A percentile compares a stretch with the other conserved stretches of the same genome.
Conservation (phyloP, 2,329 filamentous ascomycete genomes). For the Drechslerella stenobrocha region DNA sequence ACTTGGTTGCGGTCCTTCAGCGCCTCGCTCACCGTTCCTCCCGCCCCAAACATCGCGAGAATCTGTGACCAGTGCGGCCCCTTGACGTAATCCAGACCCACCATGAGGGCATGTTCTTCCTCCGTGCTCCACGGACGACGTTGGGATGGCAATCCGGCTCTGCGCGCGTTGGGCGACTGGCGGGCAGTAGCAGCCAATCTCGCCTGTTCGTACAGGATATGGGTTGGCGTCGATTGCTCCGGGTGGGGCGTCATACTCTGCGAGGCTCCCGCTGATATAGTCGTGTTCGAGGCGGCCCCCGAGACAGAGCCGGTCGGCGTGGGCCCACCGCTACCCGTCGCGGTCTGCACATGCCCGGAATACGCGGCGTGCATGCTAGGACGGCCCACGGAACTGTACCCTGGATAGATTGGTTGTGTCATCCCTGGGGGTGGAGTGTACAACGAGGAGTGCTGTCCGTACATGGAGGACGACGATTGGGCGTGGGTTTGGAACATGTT, state of each 20-base stretch:
- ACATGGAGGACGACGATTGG: constrained; percentile 20
- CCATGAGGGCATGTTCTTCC: constrained; percentile 87
- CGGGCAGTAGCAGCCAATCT: constrained; percentile 63
- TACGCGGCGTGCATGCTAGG: constrained; percentile 30
- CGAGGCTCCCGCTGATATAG: constrained; percentile 25
- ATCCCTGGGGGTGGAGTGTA: constrained; percentile 20
- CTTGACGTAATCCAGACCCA: constrained; percentile 82
- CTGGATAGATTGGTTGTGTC: constrained; percentile 39
- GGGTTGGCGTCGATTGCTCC: constrained; percentile 59
- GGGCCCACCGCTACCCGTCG: constrained; percentile 32
- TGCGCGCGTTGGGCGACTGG: constrained; percentile 61
- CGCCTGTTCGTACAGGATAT: constrained; percentile 64
- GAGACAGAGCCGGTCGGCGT: constrained; percentile 36
- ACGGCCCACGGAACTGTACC: constrained; percentile 23
- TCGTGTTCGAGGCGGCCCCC: constrained; percentile 29
- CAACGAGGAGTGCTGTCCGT: constrained; percentile 24
- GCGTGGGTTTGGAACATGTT: constrained; percentile 43
- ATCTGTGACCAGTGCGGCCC: constrained; percentile 95
- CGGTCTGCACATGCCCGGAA: constrained; percentile 9
- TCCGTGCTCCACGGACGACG: constrained; percentile 84
- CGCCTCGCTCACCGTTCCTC: constrained; percentile 77
- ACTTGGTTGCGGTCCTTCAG: constrained; percentile 88
- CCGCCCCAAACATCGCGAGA: constrained; percentile 76
- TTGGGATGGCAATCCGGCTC: constrained; percentile 62
- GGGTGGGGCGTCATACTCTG: constrained; percentile 52